Percentiles rank a stretch among this genome's conserved stretches.
These are phyloP conservation scores for Dactylonectria macrodidyma DNA, from an alignment of 2,329 filamentous ascomycete species.

Conservation along the genomic window DNA sequence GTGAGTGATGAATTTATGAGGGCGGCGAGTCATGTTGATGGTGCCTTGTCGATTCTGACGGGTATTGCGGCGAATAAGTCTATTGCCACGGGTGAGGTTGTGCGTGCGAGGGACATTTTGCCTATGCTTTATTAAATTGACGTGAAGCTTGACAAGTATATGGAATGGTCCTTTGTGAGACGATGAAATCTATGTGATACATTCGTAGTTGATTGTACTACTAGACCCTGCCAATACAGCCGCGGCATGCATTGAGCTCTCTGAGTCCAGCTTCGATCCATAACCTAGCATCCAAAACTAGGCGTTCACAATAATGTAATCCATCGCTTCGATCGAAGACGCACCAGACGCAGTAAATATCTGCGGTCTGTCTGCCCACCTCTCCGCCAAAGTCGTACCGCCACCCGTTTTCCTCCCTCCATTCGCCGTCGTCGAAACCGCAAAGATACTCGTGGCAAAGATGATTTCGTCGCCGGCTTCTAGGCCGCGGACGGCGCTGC, in stretches of 20 bases:
- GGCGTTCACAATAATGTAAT: not conserved
- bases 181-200: no score
- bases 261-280: no score
- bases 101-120: slow-evolving; percentile 68
- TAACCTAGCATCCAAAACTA: not conserved
- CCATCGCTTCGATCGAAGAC: not conserved
- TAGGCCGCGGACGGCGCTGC: not conserved
- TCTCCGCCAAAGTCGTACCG: not conserved
- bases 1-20: slow-evolving; percentile 66
- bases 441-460: slow-evolving; percentile 26
- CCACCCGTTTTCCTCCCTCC: accelerated
- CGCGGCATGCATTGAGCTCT: no score
- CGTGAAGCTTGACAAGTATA: no score
- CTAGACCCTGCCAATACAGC: no score
- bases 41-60: slow-evolving; percentile 71
- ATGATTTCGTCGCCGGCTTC: not conserved
- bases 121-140: slow-evolving; percentile 22
- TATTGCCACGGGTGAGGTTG: slow-evolving; percentile 69
- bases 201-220: no score
- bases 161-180: no score
- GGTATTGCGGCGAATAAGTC: slow-evolving; percentile 73
- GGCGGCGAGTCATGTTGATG: slow-evolving; percentile 72
- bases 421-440: slow-evolving; percentile 14
- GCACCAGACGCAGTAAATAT: not conserved
- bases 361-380: slow-evolving; percentile 23